phyloP scores from a whole-genome alignment of 1,284 basidiomycete genomes.

The Melanopsichium pennsylvanicum region DNA sequence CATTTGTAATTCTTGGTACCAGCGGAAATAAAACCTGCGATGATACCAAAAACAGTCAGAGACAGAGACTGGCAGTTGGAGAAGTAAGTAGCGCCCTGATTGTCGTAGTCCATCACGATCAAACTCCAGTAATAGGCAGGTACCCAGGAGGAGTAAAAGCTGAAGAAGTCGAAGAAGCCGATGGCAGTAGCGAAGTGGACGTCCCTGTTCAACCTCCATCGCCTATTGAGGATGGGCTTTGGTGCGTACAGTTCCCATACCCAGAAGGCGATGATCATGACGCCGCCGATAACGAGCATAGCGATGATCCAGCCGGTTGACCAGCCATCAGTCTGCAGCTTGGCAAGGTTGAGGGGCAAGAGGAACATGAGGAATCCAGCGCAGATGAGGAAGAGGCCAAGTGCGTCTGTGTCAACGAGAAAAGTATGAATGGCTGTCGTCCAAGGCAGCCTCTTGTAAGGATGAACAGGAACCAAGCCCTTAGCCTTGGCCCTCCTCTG shows the following conservation, averaged over 20 bases:
- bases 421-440: constrained; percentile 17
- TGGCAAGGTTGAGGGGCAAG: constrained; percentile 53
- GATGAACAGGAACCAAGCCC: constrained; percentile 51
- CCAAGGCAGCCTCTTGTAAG: constrained; percentile 49
- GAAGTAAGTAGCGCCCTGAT: constrained; percentile 51
- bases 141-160: constrained; percentile 58
- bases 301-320: constrained; percentile 58
- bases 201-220: constrained; percentile 61
- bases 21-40: constrained; percentile 54
- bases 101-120: constrained; percentile 43
- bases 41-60: constrained; percentile 62
- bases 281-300: constrained; percentile 58
- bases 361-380: constrained; percentile 61
- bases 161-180: constrained; percentile 63
- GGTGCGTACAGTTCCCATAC: constrained; percentile 56
- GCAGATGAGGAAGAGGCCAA: constrained; percentile 60
- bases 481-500: constrained; percentile 51
- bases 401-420: constrained; percentile 54
- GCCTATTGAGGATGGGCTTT: constrained; percentile 54
- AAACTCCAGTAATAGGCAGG: constrained; percentile 49
- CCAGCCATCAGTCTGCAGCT: constrained; percentile 48
- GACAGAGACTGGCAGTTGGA: constrained; percentile 56
- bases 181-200: constrained; percentile 58
- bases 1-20: constrained; percentile 63
- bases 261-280: constrained; percentile 47